phyloP scores from a whole-genome alignment of 495 filamentous ascomycete species.

The Neurospora sp. region DNA sequence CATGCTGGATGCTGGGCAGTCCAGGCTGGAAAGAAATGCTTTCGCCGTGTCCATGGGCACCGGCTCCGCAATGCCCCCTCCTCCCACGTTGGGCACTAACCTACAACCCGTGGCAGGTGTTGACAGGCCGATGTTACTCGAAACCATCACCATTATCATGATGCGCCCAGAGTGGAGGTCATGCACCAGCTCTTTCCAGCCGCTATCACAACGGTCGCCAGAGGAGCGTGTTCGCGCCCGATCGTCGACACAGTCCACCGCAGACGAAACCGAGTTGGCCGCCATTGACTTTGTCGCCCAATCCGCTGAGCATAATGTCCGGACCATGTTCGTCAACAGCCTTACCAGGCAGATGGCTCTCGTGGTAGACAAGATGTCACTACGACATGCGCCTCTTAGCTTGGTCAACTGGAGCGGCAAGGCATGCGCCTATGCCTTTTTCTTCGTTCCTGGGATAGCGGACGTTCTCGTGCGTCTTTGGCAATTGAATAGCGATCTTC shows the following conservation, averaged over 20 bases:
- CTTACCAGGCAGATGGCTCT: slow-evolving; percentile 78
- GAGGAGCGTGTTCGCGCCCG: slow-evolving; percentile 28
- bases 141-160: slow-evolving; percentile 84
- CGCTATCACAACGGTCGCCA: slow-evolving; percentile 41
- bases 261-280: slow-evolving; percentile 52
- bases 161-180: slow-evolving; percentile 84
- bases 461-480: slow-evolving; percentile 80
- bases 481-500: slow-evolving; percentile 52
- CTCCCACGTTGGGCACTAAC: slow-evolving; percentile 41
- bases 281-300: slow-evolving; percentile 55
- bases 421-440: slow-evolving; percentile 90
- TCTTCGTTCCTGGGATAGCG: slow-evolving; percentile 83
- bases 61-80: slow-evolving; percentile 28
- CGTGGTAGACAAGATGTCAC: slow-evolving; percentile 85
- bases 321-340: slow-evolving; percentile 81
- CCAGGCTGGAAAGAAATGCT: slow-evolving; percentile 42
- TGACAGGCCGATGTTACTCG: slow-evolving; percentile 64
- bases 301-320: slow-evolving; percentile 89
- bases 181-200: slow-evolving; percentile 53
- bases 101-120: slow-evolving; percentile 27
- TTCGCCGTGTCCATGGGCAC: slow-evolving; percentile 29
- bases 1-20: slow-evolving; percentile 58
- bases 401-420: slow-evolving; percentile 91
- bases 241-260: slow-evolving; percentile 35
- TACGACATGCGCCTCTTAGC: slow-evolving; percentile 81